A percentile compares a stretch with the other conserved stretches of the same genome.
Evolutionary conservation across 345 rosid species (phyloP).

Genomic region (Carallia pectinifolia): DNA sequence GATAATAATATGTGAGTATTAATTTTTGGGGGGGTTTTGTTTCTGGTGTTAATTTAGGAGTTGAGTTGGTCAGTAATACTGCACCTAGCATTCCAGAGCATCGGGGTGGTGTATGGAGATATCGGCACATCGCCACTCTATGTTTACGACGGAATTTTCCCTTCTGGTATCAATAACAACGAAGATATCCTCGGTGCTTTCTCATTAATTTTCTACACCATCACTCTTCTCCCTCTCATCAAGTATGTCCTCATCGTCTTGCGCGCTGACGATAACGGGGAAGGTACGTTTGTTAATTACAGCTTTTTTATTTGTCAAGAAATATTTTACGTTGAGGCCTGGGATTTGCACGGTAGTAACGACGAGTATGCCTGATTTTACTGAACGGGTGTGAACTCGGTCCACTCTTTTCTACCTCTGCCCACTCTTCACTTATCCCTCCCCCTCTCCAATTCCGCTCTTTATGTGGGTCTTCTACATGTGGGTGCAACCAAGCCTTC

Average conservation of each 20-base stretch:
- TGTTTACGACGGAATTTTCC: conserved; percentile 40
- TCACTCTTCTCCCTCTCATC: conserved; percentile 50
- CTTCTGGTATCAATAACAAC: conserved; percentile 31
- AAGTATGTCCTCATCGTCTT: conserved; percentile 57
- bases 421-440: no score
- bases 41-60: background rate
- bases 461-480: no score
- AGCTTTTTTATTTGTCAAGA: no score
- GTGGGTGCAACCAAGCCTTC: no score
- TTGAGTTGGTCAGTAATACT: conserved; percentile 35
- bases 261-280: conserved; percentile 58
- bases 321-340: no score
- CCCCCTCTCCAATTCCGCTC: no score
- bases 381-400: no score
- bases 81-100: conserved; percentile 57
- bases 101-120: conserved; percentile 62
- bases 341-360: no score
- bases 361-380: no score
- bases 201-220: conserved; percentile 50
- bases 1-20: no score
- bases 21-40: no score
- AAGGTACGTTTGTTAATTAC: conserved; percentile 27
- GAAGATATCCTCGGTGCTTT: conserved; percentile 58
- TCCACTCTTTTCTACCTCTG: no score
- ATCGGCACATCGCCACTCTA: conserved; percentile 62